Evolutionary conservation across 2,329 filamentous ascomycete genomes (phyloP).

Genomic region (Aspergillus neoniger): DNA sequence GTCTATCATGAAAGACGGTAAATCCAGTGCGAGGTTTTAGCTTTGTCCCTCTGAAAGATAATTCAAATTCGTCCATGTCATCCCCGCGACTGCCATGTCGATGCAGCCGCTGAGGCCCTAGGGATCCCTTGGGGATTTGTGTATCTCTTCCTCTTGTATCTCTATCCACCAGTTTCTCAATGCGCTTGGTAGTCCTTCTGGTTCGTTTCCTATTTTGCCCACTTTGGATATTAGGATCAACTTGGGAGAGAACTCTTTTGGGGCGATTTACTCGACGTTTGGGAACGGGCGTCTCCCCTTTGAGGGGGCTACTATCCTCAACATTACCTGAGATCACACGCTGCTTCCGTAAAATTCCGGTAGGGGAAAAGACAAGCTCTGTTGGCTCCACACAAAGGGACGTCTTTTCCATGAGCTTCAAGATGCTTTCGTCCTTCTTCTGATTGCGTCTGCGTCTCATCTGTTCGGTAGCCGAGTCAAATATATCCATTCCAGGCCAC

Average conservation of each 20-base stretch:
- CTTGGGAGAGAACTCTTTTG: slow-evolving; percentile 34
- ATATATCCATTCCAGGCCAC: slow-evolving; percentile 56
- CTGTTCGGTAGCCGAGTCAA: slow-evolving; percentile 53
- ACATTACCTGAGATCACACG: slow-evolving; percentile 52
- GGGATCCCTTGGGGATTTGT: slow-evolving; percentile 24
- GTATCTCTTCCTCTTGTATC: slow-evolving; percentile 20
- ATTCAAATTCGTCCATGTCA: slow-evolving; percentile 37
- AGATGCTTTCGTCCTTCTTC: slow-evolving; percentile 50
- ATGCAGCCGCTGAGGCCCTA: slow-evolving; percentile 18
- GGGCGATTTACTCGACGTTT: slow-evolving; percentile 36
- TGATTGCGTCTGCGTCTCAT: slow-evolving; percentile 54
- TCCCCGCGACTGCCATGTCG: slow-evolving; percentile 24
- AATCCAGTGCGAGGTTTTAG: slow-evolving; percentile 35
- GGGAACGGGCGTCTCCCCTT: slow-evolving; percentile 48
- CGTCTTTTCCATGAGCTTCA: slow-evolving; percentile 50
- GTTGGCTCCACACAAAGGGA: slow-evolving; percentile 49
- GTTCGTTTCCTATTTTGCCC: slow-evolving; percentile 30
- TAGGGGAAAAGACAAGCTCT: slow-evolving; percentile 51
- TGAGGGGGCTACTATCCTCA: slow-evolving; percentile 49
- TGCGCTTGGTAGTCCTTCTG: slow-evolving; percentile 19
- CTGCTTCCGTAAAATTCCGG: slow-evolving; percentile 45
- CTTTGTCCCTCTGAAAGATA: slow-evolving; percentile 33
- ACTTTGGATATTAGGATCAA: slow-evolving; percentile 36
- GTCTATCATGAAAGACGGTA: slow-evolving; percentile 41
- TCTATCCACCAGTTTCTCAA: slow-evolving; percentile 11